Evolutionary conservation across 2,329 filamentous ascomycete genomes (phyloP).

Genomic region (Dactylellina leptospora): DNA sequence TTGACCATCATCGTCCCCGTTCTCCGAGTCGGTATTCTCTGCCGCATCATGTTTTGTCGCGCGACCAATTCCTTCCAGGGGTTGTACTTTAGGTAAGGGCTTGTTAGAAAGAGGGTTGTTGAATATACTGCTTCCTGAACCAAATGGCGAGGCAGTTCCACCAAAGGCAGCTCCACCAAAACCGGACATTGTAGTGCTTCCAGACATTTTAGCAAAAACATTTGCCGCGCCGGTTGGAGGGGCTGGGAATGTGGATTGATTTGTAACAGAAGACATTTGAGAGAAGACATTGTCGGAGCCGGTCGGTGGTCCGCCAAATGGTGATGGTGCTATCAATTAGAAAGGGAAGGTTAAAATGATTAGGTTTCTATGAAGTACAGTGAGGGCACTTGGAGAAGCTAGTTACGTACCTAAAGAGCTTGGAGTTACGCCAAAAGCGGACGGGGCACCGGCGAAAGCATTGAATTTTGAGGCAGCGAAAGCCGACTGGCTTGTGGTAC

Average conservation of each 20-base stretch:
- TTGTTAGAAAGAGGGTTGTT: slow-evolving; percentile 16
- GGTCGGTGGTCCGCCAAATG: slow-evolving; percentile 36
- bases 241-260: slow-evolving; percentile 18
- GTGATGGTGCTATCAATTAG: slow-evolving; percentile 22
- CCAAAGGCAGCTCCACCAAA: slow-evolving; percentile 38
- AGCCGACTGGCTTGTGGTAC: slow-evolving; percentile 1
- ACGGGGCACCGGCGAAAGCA: slow-evolving; percentile 30
- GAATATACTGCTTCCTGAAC: slow-evolving; percentile 39
- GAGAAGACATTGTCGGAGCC: slow-evolving; percentile 45
- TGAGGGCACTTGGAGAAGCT: too few species aligned
- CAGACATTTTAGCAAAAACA: slow-evolving; percentile 49
- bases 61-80: slow-evolving; percentile 36
- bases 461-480: slow-evolving; percentile 40
- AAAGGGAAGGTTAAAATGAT: too few species aligned
- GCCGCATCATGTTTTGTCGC: slow-evolving; percentile 5
- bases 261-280: slow-evolving; percentile 33
- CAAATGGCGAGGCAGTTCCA: slow-evolving; percentile 18
- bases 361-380: too few species aligned
- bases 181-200: slow-evolving; percentile 8
- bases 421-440: slow-evolving; percentile 39
- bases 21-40: slow-evolving; percentile 33
- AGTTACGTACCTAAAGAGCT: slow-evolving; percentile 22
- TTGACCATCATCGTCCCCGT: slow-evolving; percentile 15
- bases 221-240: slow-evolving; percentile 29
- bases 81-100: slow-evolving; percentile 39